phyloP scores from a whole-genome alignment of 1,284 basidiomycete species.

The Amylostereum areolatum region DNA sequence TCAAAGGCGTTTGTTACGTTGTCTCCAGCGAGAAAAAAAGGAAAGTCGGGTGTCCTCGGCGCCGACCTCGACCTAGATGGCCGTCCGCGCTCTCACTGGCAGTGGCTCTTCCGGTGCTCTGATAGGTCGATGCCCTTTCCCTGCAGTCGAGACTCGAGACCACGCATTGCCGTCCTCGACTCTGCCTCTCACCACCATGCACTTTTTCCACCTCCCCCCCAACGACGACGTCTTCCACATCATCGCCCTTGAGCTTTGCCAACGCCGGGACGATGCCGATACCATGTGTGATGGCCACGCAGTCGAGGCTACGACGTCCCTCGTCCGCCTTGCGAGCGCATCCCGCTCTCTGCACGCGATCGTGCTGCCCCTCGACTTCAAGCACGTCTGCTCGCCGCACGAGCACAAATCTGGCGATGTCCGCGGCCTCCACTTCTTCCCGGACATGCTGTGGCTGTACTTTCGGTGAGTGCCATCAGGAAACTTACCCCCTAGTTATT shows the following conservation, averaged over 20 bases:
- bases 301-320: conserved; percentile 10
- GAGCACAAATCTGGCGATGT: conserved; percentile 18
- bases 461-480: conserved; percentile 25
- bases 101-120: too few species aligned
- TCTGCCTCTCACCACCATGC: not conserved
- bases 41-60: too few species aligned
- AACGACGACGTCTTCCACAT: conserved; percentile 28
- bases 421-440: conserved; percentile 21
- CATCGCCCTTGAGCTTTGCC: conserved; percentile 19
- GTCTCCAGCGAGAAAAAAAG: too few species aligned
- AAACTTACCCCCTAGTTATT: too few species aligned
- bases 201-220: conserved; percentile 7
- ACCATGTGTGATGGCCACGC: too few species aligned
- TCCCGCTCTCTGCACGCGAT: conserved; percentile 21
- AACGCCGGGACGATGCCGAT: not conserved
- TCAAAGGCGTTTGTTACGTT: too few species aligned
- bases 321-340: conserved; percentile 20
- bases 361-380: conserved; percentile 25
- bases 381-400: conserved; percentile 26
- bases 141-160: not conserved
- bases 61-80: too few species aligned
- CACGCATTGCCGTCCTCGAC: not conserved
- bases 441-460: conserved; percentile 21
- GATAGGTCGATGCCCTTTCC: too few species aligned
- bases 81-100: too few species aligned